Evolutionary conservation across 495 filamentous ascomycete genomes (phyloP).

Genomic region (Aspergillus cavernicola): DNA sequence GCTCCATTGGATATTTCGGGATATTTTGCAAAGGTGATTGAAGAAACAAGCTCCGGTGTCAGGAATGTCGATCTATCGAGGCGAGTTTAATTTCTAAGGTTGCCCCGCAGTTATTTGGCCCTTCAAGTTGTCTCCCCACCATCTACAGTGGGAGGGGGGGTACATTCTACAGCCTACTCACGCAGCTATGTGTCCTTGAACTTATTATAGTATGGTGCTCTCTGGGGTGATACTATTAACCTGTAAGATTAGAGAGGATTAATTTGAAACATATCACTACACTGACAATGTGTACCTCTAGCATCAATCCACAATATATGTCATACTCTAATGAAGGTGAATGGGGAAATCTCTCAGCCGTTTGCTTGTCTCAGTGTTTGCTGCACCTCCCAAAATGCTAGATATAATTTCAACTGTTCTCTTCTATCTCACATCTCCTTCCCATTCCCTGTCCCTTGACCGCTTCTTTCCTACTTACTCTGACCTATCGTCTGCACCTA

Average conservation of each 20-base stretch:
- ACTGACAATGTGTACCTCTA: too few species aligned
- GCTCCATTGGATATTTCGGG: slow-evolving; percentile 45
- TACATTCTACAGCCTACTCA: too few species aligned
- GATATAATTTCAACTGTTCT: too few species aligned
- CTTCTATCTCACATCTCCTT: background rate
- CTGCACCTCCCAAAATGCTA: background rate
- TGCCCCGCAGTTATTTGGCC: slow-evolving; percentile 11
- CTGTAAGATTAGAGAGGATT: too few species aligned
- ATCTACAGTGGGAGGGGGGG: too few species aligned
- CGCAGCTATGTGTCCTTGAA: too few species aligned
- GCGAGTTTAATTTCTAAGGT: slow-evolving; percentile 12
- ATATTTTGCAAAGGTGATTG: background rate
- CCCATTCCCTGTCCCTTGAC: background rate
- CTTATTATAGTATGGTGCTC: background rate
- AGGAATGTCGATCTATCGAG: slow-evolving; percentile 13
- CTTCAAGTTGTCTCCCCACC: background rate
- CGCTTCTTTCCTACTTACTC: background rate
- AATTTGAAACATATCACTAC: too few species aligned
- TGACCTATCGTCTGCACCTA: too few species aligned
- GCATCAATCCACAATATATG: too few species aligned
- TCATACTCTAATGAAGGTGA: too few species aligned
- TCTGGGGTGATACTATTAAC: too few species aligned
- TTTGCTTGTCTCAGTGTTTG: background rate
- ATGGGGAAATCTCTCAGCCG: background rate
- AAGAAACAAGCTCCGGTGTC: slow-evolving; percentile 13